Conservation (phyloP, 352 stramenopile species). For the Globisporangium sylvaticum region DNA sequence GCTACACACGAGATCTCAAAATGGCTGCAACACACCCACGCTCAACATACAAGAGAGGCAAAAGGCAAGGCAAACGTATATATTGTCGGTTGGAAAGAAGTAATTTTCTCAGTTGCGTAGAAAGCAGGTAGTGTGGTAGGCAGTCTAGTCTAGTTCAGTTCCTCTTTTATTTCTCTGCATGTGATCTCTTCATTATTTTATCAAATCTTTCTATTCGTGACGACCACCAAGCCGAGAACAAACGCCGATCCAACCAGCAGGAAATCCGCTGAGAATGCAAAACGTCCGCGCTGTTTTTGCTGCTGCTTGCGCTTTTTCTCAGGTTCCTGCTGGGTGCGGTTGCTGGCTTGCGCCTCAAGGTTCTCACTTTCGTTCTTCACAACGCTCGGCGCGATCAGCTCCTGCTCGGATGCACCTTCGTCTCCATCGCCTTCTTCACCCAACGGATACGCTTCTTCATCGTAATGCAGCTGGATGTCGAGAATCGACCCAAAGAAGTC, state of each 20-base stretch:
- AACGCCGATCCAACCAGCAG: slow-evolving; percentile 22
- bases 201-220: slow-evolving; percentile 40
- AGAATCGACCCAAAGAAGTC: slow-evolving; percentile 89
- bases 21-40: background rate
- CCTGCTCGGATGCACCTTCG: background rate
- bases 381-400: background rate
- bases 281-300: slow-evolving; percentile 13
- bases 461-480: slow-evolving; percentile 64
- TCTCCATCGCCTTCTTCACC: slow-evolving; percentile 4
- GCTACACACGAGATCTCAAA: background rate
- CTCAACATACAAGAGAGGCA: background rate
- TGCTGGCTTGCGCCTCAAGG: background rate
- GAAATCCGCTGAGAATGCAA: slow-evolving; percentile 50
- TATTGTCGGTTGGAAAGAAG: background rate
- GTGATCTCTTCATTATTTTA: slow-evolving; percentile 17
- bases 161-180: background rate
- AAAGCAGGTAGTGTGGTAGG: background rate
- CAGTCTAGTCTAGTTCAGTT: background rate
- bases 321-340: background rate
- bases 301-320: background rate
- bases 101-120: background rate
- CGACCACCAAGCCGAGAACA: slow-evolving; percentile 23
- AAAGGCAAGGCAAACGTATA: background rate
- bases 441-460: slow-evolving; percentile 77
- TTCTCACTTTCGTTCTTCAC: background rate